A percentile compares a stretch with the other conserved stretches of the same genome.
Conservation (phyloP, 2,329 filamentous ascomycete genomes). For the Penicillium sp. region DNA sequence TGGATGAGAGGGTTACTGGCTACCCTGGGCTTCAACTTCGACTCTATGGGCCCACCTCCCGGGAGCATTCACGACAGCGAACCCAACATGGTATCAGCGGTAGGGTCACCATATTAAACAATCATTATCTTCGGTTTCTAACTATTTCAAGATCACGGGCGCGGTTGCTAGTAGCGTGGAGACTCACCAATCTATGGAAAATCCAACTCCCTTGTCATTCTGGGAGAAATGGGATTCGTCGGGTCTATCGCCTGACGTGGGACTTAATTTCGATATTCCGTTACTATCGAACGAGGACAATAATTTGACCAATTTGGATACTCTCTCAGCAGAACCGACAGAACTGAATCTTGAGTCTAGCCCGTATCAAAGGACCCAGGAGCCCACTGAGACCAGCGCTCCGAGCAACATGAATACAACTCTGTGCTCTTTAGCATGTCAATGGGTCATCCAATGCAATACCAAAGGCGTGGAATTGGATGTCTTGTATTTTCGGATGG, state of each 20-base stretch:
- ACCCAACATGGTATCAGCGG: too few relatives aligned
- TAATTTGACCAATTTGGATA: background rate
- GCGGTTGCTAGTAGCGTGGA: too few relatives aligned
- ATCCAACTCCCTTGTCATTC: background rate
- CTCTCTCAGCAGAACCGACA: background rate
- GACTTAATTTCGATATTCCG: background rate
- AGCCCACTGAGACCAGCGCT: background rate
- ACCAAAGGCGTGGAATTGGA: conserved; percentile 8
- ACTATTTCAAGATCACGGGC: too few relatives aligned
- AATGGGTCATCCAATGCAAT: conserved; percentile 9
- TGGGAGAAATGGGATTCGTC: background rate
- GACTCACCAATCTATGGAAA: background rate
- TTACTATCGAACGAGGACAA: background rate
- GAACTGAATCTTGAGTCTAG: background rate
- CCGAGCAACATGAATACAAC: conserved; percentile 2
- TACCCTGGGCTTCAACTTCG: too few relatives aligned
- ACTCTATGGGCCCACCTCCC: too few relatives aligned
- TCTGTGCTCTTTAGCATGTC: conserved; percentile 9
- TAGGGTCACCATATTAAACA: too few relatives aligned
- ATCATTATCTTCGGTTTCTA: too few relatives aligned
- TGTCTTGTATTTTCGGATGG: conserved; percentile 6
- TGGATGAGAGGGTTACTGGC: too few relatives aligned
- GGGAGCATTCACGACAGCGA: too few relatives aligned
- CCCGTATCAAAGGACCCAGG: background rate
- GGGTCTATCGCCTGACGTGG: background rate